A percentile compares a stretch with the other conserved stretches of the same genome.
phyloP scores from a whole-genome alignment of 768 basidiomycete genomes.

The Naematelia aurantialba region DNA sequence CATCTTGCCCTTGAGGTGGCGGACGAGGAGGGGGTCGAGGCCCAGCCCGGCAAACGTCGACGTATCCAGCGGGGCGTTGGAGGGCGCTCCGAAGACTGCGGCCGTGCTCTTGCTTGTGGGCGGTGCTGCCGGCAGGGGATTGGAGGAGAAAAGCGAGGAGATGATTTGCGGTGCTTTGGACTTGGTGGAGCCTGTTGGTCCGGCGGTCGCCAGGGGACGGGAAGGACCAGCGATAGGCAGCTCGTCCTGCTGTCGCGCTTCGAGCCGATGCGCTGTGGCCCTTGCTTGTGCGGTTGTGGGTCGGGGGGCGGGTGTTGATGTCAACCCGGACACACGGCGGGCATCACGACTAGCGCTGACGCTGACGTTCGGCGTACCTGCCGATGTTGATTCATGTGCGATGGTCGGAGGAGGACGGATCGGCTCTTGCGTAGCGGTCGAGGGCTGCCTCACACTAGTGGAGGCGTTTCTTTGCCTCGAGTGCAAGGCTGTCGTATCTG shows the following conservation, averaged over 20 bases:
- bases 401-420: background rate
- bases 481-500: slow-evolving; percentile 50
- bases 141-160: slow-evolving; percentile 83
- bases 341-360: background rate
- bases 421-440: background rate
- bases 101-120: slow-evolving; percentile 10
- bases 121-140: slow-evolving; percentile 64
- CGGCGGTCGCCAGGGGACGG: slow-evolving; percentile 8
- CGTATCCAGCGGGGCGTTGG: slow-evolving; percentile 52
- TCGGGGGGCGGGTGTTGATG: slow-evolving; percentile 39
- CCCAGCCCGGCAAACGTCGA: slow-evolving; percentile 79
- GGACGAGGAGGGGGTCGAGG: slow-evolving; percentile 70
- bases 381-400: background rate
- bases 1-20: slow-evolving; percentile 77
- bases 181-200: slow-evolving; percentile 12
- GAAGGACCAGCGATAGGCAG: slow-evolving; percentile 16
- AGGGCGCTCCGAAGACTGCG: slow-evolving; percentile 29
- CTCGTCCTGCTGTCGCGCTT: background rate
- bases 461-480: too few species aligned
- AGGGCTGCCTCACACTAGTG: background rate
- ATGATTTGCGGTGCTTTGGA: slow-evolving; percentile 56
- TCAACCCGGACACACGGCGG: slow-evolving; percentile 32
- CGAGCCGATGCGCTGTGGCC: slow-evolving; percentile 3
- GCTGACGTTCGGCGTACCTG: background rate
- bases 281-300: slow-evolving; percentile 4